Base-by-base conservation (phyloP, 352 stramenopile genomes). In the Pythium apleroticum region DNA sequence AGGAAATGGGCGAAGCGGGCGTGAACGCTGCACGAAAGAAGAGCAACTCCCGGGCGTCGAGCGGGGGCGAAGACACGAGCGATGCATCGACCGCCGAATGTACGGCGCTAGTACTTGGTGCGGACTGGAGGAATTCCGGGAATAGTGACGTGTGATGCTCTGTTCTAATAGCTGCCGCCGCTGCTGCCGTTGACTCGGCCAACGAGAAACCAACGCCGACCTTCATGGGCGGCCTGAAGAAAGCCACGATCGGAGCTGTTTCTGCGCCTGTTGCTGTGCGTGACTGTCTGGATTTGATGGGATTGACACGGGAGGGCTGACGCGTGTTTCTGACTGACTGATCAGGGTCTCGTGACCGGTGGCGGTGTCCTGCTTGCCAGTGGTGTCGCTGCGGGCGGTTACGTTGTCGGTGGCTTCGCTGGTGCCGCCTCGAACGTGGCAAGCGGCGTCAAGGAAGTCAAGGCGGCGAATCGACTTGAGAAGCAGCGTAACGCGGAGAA, bases 151-250 rank as follows among this genome's bases (percentile, higher is more conserved):
- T 0, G n/a, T 17, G n/a, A 27, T 52, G 25, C 28, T 39, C n/a
- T 20, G 19, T 45, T 46, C 14, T 49, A 12, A 20, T 45, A 39
- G n/a, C 31, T 30, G 45, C 39, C 11, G 30, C 57, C 14, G 52
- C 35, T 17, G 58, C 63, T 54, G 65, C 57, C 24, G 67, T 71
- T 30, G 71, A 83, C 22, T 41, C 72, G 3, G 75, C 71, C 4
- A 86, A 88, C 25, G 82, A 93, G 27, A 91, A 93, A 57, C 87
- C 84, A 6, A 70, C 73, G 2, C 81, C 87, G 45, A 93, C 75
- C 0, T 96, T 96, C 57, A 89, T 93, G 78, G 78, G 84, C 43
- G 87, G 87, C 20, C 60, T 96, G 49, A 96, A 92, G 74, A 94
- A 94, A 69, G 87, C 87, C 3, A 96, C 87, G 0, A 78, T 96